Evolutionary conservation across 1,284 basidiomycete species (phyloP).

Genomic region (Melampsora americana): DNA sequence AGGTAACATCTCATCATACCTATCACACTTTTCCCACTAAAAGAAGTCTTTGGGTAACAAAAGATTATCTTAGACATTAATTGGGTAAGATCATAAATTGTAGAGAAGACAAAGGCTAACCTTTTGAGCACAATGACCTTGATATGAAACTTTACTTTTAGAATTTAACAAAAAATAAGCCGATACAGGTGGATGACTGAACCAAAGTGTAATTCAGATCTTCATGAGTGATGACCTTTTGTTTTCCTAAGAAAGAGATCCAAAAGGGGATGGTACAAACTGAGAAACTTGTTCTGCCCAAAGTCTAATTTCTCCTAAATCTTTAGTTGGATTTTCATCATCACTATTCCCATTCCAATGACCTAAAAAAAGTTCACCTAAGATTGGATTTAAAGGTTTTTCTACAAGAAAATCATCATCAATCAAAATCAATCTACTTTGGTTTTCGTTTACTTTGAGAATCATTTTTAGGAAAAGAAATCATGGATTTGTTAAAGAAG

Average conservation of each 20-base stretch:
- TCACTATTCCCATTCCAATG: constrained; percentile 64
- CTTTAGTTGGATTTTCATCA: constrained; percentile 57
- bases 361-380: constrained; percentile 86
- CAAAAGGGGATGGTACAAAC: no score
- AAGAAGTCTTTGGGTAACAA: constrained; percentile 20
- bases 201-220: no score
- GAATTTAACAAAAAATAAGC: constrained; percentile 73
- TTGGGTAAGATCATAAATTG: no score
- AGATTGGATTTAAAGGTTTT: constrained; percentile 88
- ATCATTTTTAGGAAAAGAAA: constrained; percentile 65
- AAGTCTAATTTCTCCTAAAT: constrained; percentile 77
- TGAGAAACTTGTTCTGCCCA: constrained; percentile 94
- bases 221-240: no score
- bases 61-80: no score
- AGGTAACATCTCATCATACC: constrained; percentile 11
- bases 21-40: constrained; percentile 38
- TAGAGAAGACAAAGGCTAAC: constrained; percentile 67
- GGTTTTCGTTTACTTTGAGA: not conserved
- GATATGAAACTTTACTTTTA: constrained; percentile 71
- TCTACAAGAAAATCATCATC: constrained; percentile 67
- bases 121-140: constrained; percentile 94
- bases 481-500: not conserved
- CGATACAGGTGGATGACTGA: constrained; percentile 61
- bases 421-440: not conserved
- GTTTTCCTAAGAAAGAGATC: no score